These are phyloP conservation scores for Aspergillus coremiiformis DNA, from an alignment of 495 filamentous ascomycete species.

Conservation along the genomic window DNA sequence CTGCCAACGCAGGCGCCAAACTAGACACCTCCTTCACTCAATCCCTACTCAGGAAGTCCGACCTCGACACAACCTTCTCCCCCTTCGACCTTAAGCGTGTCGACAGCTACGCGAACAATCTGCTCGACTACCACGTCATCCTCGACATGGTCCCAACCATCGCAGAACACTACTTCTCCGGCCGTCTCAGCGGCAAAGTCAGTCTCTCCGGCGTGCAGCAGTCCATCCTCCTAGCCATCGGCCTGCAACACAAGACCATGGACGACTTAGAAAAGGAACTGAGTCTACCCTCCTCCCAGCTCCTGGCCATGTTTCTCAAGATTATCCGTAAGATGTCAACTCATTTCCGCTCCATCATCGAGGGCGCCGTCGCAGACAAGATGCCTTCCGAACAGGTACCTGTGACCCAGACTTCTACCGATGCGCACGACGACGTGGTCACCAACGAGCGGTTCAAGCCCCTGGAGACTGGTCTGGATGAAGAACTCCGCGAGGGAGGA, in stretches of 20 bases:
- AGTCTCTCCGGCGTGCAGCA: constrained; percentile 71
- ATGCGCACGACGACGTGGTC: constrained; percentile 56
- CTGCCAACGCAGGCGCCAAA: constrained; percentile 66
- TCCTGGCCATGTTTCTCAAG: constrained; percentile 95
- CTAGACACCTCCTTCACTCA: constrained; percentile 42
- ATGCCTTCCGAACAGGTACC: constrained; percentile 52
- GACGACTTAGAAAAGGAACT: constrained; percentile 78
- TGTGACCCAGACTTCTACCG: constrained; percentile 46
- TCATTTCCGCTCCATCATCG: constrained; percentile 66
- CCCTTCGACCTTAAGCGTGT: constrained; percentile 92
- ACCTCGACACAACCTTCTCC: constrained; percentile 68
- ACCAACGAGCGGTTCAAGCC: constrained; percentile 55
- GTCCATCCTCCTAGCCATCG: constrained; percentile 80
- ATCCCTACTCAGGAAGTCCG: constrained; percentile 53
- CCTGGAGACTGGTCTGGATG: constrained; percentile 64
- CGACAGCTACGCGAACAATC: constrained; percentile 91
- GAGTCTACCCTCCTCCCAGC: constrained; percentile 62
- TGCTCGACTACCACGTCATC: constrained; percentile 96
- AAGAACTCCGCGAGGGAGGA: constrained; percentile 79
- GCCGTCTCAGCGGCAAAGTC: constrained; percentile 56
- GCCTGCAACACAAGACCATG: constrained; percentile 79
- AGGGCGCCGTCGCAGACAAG: constrained; percentile 60
- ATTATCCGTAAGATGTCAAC: constrained; percentile 78
- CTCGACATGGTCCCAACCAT: constrained; percentile 84
- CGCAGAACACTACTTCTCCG: constrained; percentile 73